These are phyloP conservation scores for Adiantum capillusveneris DNA, from an alignment of 75 land plant genomes.

Conservation along the genomic window DNA sequence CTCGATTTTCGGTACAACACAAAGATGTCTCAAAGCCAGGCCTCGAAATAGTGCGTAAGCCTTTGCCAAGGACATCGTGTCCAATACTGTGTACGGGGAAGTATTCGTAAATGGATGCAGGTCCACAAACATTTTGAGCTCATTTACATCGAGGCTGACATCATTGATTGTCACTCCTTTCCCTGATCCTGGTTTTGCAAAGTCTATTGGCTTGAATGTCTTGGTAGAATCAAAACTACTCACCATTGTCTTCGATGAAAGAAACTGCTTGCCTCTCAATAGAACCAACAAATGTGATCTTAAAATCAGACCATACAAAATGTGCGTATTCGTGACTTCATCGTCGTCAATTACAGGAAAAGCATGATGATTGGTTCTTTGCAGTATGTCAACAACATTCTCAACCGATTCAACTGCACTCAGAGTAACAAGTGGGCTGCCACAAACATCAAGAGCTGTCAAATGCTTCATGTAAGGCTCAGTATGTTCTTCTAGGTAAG, in stretches of 20 bases:
- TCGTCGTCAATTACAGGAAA: constrained; percentile 85
- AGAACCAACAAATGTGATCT: constrained; percentile 68
- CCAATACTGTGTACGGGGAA: constrained; percentile 93
- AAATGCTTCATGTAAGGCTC: constrained; percentile 87
- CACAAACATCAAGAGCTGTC: constrained; percentile 65
- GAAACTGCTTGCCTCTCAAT: constrained; percentile 57
- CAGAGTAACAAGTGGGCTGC: constrained; percentile 55
- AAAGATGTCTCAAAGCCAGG: constrained; percentile 78
- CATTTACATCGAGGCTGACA: constrained; percentile 46
- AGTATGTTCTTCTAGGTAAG: constrained; percentile 71
- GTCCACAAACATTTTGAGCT: constrained; percentile 87
- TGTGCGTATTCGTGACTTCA: constrained; percentile 36
- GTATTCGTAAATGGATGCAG: constrained; percentile 73
- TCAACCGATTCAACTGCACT: constrained; percentile 66
- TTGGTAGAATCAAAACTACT: background rate
- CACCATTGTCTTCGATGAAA: background rate
- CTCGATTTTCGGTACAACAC: constrained; percentile 73
- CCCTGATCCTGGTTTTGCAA: constrained; percentile 78
- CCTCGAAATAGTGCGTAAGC: constrained; percentile 77
- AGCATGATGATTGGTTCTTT: constrained; percentile 64
- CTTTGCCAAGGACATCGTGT: constrained; percentile 93
- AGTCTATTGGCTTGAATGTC: constrained; percentile 47
- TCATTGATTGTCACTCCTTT: constrained; percentile 52
- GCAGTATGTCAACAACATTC: constrained; percentile 53
- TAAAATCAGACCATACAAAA: constrained; percentile 68